phyloP scores from a whole-genome alignment of 148 eudicot genomes.

The Rheum nobile region DNA sequence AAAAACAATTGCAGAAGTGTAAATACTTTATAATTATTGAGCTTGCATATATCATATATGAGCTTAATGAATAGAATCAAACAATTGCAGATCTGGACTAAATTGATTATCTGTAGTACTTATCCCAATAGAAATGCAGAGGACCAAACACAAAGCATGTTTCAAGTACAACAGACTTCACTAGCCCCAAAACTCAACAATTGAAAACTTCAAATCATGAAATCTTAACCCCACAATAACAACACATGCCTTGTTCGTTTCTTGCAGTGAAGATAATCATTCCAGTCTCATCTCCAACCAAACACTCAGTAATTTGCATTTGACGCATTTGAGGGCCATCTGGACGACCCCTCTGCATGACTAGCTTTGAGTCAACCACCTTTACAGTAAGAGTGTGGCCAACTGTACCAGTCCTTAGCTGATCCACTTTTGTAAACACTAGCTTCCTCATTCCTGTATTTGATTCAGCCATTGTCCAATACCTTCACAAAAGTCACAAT shows the following conservation, averaged over 20 bases:
- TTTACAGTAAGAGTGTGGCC: constrained; percentile 46
- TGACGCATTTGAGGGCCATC: constrained; percentile 37
- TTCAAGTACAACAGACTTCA: not conserved
- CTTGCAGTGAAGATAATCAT: constrained; percentile 52
- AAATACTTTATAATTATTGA: not conserved
- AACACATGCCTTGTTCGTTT: constrained; percentile 41
- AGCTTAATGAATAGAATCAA: not conserved
- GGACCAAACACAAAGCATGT: not conserved
- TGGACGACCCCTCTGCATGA: too few species aligned
- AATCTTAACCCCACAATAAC: not conserved
- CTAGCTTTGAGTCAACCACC: constrained; percentile 34
- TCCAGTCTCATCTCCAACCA: constrained; percentile 61
- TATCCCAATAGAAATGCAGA: not conserved
- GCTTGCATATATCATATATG: too few species aligned
- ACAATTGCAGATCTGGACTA: not conserved
- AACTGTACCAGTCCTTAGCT: constrained; percentile 39
- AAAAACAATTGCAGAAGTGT: too few species aligned
- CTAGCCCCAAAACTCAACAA: not conserved
- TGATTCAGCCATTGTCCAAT: constrained; percentile 26
- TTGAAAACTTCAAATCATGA: not conserved
- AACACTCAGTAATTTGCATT: constrained; percentile 40
- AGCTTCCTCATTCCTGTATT: constrained; percentile 44
- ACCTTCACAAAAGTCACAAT: constrained; percentile 10
- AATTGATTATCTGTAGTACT: not conserved
- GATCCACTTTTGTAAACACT: too few species aligned